A percentile compares a stretch with the other conserved stretches of the same genome.
These are phyloP conservation scores for Pinus albicaulis DNA, from an alignment of 75 land plant genomes.

Conservation along the genomic window DNA sequence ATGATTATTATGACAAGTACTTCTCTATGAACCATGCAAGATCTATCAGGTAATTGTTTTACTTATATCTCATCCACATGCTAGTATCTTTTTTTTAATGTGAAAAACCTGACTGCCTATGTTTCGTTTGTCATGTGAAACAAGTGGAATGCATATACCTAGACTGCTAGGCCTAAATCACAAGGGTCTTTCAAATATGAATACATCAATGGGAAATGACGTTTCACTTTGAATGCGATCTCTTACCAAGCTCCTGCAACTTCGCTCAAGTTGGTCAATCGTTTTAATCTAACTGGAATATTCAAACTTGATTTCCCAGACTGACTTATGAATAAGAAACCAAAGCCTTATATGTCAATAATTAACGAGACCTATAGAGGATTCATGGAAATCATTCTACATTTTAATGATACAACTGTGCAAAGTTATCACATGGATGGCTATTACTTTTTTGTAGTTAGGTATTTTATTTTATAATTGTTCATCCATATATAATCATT, in stretches of 20 bases:
- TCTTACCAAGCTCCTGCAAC: conserved; percentile 67
- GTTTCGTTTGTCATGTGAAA: not conserved
- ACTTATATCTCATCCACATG: not conserved
- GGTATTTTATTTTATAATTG: conserved; percentile 39
- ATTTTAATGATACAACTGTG: conserved; percentile 72
- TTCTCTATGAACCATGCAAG: conserved; percentile 79
- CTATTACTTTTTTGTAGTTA: conserved; percentile 89
- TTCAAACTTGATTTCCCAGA: conserved; percentile 77
- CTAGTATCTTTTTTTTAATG: not conserved
- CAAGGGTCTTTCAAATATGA: conserved; percentile 94
- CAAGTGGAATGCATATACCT: conserved; percentile 84
- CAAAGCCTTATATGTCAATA: conserved; percentile 55
- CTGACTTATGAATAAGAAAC: conserved; percentile 46
- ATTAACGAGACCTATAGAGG: conserved; percentile 78
- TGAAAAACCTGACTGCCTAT: not conserved
- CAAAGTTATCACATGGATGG: conserved; percentile 90
- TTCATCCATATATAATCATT: not conserved
- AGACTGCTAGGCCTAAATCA: conserved; percentile 93
- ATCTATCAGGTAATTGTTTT: conserved; percentile 47
- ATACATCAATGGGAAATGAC: conserved; percentile 59
- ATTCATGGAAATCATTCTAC: conserved; percentile 81
- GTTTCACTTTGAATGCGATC: conserved; percentile 66
- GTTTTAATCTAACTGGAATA: conserved; percentile 50
- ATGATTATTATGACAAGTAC: conserved; percentile 69
- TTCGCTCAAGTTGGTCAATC: conserved; percentile 82